Conservation (phyloP, 2,329 filamentous ascomycete genomes). For the Cladobotryum mycophilum region DNA sequence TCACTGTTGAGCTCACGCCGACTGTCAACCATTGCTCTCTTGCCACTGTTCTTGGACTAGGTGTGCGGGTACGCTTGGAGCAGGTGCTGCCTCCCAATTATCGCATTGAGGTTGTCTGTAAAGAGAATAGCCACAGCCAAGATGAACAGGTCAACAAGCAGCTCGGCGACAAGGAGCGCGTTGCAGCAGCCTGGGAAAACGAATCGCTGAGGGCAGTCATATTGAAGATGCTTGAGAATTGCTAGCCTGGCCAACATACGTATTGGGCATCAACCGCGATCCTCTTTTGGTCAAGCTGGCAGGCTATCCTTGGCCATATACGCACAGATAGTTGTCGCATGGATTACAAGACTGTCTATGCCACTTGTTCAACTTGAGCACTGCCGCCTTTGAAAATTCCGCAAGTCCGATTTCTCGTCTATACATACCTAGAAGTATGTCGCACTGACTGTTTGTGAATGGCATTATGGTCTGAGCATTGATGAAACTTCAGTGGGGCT, state of each 20-base stretch:
- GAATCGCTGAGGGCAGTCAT: conserved; percentile 81
- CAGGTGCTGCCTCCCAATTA: conserved; percentile 87
- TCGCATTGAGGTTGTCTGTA: conserved; percentile 86
- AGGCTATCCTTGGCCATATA: not conserved
- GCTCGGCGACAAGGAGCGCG: conserved; percentile 89
- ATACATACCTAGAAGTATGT: too few relatives aligned
- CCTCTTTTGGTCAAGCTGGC: not conserved
- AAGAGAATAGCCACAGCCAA: conserved; percentile 91
- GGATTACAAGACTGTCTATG: too few relatives aligned
- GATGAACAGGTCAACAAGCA: conserved; percentile 97
- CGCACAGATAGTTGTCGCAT: not conserved
- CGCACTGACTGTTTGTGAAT: too few relatives aligned
- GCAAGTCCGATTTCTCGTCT: too few relatives aligned
- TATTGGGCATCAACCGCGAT: not conserved
- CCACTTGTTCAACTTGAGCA: too few relatives aligned
- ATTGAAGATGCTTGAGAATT: conserved; percentile 83
- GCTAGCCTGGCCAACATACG: conserved; percentile 3
- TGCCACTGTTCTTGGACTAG: conserved; percentile 91
- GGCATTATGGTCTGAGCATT: too few relatives aligned
- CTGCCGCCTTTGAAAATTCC: too few relatives aligned
- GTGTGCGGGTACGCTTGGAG: conserved; percentile 84
- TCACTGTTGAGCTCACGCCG: conserved; percentile 85
- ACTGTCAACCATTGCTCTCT: conserved; percentile 96
- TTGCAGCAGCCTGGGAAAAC: conserved; percentile 92
- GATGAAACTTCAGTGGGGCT: too few relatives aligned